Evolutionary conservation across 2,329 filamentous ascomycete genomes (phyloP), one percentile per base, ranked within the genome.

Genomic region (Botrytis sinoallii): DNA sequence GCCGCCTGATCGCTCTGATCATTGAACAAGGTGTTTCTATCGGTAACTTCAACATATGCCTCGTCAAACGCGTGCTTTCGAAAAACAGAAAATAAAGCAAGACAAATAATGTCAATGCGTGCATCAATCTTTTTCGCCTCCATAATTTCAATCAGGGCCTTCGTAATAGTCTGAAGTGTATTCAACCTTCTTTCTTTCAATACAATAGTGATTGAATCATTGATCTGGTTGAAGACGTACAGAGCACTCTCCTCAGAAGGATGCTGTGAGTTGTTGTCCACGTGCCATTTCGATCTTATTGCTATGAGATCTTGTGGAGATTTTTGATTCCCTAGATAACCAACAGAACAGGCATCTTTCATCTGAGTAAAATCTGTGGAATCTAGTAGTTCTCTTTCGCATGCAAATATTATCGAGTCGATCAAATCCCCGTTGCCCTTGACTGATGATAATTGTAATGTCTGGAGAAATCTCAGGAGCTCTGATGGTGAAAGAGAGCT

Each of bases 11-110:
- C 89, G 5, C 87, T 83, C 70, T 89, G 88, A 32, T 86, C 84
- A 72, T 89, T 87, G 79, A 89, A 89, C 8, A 90, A 81, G 0
- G 88, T 88, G 77, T 89, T 90, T 8, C 88, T 84, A 77, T 91
- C 89, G 0, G 86, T 88, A 1, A 89, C 87, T 79, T 91, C 89
- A n/a, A 88, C 82, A 77, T 90, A 90, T 0, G 90, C 87, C 74
- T 91, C 88, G 73, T 90, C 88, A 64, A 90, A 85, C 0, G 86
- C 88, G 10, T 84, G 84, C 77, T 86, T 87, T 38, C 88, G 84
- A 29, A 88, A 84, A 1, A 87, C 85, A 73, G 86, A 89, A 78
- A 91, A 89, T 71, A 89, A 83, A 3, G 87, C 84, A 67, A 91
- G 83, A 1, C 86, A 85, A 71, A 90, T 83, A 10, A 90, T 84